Evolutionary conservation across 805 yeast genomes (phyloP).

Genomic region (Wickerhamiella lipophila): DNA sequence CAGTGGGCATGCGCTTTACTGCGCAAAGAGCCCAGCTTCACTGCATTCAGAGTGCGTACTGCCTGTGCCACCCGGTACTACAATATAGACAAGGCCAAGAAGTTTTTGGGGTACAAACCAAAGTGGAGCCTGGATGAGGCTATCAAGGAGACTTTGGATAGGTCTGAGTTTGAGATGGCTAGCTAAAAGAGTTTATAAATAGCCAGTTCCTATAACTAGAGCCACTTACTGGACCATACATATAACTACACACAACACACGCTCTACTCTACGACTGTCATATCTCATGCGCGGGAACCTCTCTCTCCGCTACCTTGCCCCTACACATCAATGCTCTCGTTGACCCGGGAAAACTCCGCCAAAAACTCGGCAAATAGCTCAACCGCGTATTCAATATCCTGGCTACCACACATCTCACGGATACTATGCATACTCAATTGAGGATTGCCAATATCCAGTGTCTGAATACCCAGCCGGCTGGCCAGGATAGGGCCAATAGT

Average conservation of each 20-base stretch:
- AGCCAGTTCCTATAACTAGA: no score
- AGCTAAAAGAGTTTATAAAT: no score
- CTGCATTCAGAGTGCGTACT: conserved; percentile 86
- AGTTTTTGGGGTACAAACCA: conserved; percentile 66
- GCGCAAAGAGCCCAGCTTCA: conserved; percentile 83
- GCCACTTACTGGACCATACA: no score
- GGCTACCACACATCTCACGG: conserved; percentile 79
- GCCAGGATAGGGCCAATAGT: conserved; percentile 93
- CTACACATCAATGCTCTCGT: conserved; percentile 10
- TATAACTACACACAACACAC: no score
- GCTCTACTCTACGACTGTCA: no score
- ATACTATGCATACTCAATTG: conserved; percentile 89
- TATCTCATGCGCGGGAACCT: no score
- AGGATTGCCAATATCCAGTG: conserved; percentile 83
- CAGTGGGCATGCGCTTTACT: conserved; percentile 54
- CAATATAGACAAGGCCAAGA: conserved; percentile 77
- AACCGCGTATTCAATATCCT: conserved; percentile 54
- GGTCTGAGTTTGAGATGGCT: no score
- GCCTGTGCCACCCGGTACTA: conserved; percentile 92
- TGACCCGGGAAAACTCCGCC: conserved; percentile 15
- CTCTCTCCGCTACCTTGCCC: background rate
- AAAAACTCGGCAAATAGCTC: conserved; percentile 53
- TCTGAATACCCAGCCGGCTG: conserved; percentile 73
- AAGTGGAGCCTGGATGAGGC: conserved; percentile 67
- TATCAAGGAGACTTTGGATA: conserved; percentile 9